Conservation (phyloP, 2,329 filamentous ascomycete species). For the Diaporthe destruens region DNA sequence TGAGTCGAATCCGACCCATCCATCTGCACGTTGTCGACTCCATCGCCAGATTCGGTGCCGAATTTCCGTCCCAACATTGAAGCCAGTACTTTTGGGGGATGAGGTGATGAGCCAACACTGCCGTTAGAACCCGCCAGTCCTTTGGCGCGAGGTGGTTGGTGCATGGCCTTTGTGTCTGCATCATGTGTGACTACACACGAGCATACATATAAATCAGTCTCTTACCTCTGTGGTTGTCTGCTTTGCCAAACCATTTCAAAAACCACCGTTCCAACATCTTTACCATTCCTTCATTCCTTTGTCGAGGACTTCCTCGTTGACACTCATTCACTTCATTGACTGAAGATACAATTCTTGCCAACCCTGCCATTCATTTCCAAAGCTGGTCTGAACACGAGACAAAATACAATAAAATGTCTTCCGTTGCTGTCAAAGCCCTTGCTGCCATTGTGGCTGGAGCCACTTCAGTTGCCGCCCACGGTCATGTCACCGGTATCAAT, state of each 20-base stretch:
- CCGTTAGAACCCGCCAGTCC: too few relatives aligned
- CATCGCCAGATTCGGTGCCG: background rate
- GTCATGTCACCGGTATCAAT: constrained; percentile 49
- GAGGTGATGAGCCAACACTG: too few relatives aligned
- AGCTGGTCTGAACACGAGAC: constrained; percentile 36
- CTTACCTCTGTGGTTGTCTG: background rate
- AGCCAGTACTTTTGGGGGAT: too few relatives aligned
- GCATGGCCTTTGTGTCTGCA: too few relatives aligned
- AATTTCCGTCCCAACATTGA: background rate
- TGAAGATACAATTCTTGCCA: constrained; percentile 36
- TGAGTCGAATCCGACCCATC: constrained; percentile 8
- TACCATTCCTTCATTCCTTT: constrained; percentile 29
- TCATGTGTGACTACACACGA: too few relatives aligned
- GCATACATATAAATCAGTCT: constrained; percentile 32
- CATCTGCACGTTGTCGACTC: constrained; percentile 17
- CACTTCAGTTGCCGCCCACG: constrained; percentile 47
- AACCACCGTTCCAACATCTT: background rate
- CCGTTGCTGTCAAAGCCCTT: constrained; percentile 18
- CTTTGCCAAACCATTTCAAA: constrained; percentile 7
- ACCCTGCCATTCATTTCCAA: constrained; percentile 2
- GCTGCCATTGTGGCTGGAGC: constrained; percentile 43
- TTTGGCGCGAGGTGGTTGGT: too few relatives aligned
- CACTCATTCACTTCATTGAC: constrained; percentile 42
- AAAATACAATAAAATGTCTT: constrained; percentile 31
- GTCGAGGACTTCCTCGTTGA: constrained; percentile 31